These are phyloP conservation scores for Populus alba DNA, from an alignment of 345 rosid genomes.

Conservation along the genomic window DNA sequence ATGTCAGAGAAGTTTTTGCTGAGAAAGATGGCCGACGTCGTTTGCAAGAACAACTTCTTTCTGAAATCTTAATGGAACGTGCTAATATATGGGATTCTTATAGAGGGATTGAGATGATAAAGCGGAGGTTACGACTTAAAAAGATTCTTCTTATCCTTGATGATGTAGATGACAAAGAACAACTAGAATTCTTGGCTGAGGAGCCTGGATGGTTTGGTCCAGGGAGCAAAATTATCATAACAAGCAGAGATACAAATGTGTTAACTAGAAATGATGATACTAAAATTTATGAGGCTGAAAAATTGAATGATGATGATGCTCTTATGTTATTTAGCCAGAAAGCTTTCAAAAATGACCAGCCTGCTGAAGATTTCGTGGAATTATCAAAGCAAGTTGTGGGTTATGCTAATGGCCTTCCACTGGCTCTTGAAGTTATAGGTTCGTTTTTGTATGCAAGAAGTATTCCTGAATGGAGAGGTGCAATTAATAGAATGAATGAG, in stretches of 20 bases:
- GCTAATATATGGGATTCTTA: background rate
- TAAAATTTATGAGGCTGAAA: background rate
- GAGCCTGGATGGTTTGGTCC: background rate
- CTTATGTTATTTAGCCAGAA: slow-evolving; percentile 5
- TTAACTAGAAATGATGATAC: background rate
- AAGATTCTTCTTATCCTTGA: slow-evolving; percentile 15
- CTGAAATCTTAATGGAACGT: background rate
- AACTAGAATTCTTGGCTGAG: background rate
- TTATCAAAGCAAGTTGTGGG: background rate
- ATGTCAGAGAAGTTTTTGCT: background rate
- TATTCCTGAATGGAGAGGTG: slow-evolving; percentile 1
- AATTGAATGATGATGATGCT: background rate
- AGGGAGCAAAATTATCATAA: slow-evolving; percentile 18
- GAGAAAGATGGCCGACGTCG: background rate
- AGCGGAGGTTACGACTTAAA: background rate
- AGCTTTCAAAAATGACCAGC: slow-evolving; percentile 2
- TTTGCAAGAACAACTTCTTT: slow-evolving; percentile 7
- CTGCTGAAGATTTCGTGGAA: background rate
- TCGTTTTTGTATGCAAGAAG: background rate
- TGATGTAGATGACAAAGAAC: slow-evolving; percentile 4
- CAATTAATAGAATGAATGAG: background rate
- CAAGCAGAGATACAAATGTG: slow-evolving; percentile 3
- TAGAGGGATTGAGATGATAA: background rate
- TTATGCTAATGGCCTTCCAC: slow-evolving; percentile 12
- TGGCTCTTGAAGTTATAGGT: slow-evolving; percentile 17